phyloP scores from a whole-genome alignment of 176 grass and related monocot genomes.

The Rhipidocladum racemiflorum region DNA sequence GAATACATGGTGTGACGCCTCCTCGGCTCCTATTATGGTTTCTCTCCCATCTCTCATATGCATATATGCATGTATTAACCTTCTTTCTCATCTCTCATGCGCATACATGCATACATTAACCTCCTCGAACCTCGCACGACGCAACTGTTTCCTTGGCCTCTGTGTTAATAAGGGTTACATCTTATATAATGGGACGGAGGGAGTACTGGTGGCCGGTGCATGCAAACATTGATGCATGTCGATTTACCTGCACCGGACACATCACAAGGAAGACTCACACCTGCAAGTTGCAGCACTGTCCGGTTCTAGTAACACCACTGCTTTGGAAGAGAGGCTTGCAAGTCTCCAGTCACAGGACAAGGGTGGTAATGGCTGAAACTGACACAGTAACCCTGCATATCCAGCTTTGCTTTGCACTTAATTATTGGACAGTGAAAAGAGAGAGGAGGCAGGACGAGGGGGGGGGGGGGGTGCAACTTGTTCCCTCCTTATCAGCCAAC shows the following conservation, averaged over 20 bases:
- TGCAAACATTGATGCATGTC: neutral
- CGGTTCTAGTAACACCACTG: neutral
- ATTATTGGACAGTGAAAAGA: neutral
- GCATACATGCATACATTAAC: no score
- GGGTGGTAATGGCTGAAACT: neutral
- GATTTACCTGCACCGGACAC: neutral
- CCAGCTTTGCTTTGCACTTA: slow-evolving; percentile 2
- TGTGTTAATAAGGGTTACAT: no score
- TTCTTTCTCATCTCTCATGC: no score
- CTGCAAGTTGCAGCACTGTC: neutral
- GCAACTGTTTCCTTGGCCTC: no score
- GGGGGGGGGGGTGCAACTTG: neutral
- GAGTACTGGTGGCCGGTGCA: neutral
- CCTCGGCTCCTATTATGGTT: no score
- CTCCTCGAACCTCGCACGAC: no score
- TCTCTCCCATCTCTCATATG: no score
- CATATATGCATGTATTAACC: no score
- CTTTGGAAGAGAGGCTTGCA: neutral
- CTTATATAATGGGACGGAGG: no score
- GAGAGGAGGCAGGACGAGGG: neutral
- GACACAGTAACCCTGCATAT: neutral
- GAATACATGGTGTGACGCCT: no score
- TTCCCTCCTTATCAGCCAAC: neutral
- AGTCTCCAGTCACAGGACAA: neutral
- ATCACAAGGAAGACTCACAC: neutral